Percentiles rank a stretch among this genome's conserved stretches.
These are phyloP conservation scores for Suillus spraguei DNA, from an alignment of 768 basidiomycete genomes.

Conservation along the genomic window DNA sequence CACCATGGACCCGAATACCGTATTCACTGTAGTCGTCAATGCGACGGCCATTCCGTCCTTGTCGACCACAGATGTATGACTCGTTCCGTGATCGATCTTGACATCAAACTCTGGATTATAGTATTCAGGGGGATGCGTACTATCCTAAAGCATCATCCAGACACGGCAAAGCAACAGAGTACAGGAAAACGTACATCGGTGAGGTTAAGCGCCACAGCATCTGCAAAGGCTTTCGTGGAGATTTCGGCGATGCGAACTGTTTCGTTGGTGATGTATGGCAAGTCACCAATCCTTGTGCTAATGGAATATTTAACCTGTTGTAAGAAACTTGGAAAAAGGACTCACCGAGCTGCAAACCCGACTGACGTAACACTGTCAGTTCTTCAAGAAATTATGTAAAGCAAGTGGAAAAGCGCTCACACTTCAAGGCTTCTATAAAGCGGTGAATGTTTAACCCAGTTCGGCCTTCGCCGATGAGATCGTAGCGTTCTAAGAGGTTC, in stretches of 20 bases:
- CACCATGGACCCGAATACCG: constrained; percentile 87
- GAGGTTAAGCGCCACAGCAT: constrained; percentile 62
- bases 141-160: constrained; percentile 52
- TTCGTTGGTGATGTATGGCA: constrained; percentile 57
- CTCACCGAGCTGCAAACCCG: constrained; percentile 65
- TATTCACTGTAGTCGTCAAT: constrained; percentile 88
- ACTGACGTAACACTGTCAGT: constrained; percentile 38
- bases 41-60: constrained; percentile 84
- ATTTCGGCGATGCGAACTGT: constrained; percentile 61
- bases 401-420: constrained; percentile 37
- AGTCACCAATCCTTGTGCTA: constrained; percentile 86
- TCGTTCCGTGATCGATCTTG: constrained; percentile 88
- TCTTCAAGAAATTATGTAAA: constrained; percentile 19
- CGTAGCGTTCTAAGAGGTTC: constrained; percentile 85
- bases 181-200: constrained; percentile 69
- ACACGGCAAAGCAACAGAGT: constrained; percentile 10
- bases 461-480: constrained; percentile 48
- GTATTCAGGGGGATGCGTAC: constrained; percentile 79
- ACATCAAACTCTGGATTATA: constrained; percentile 85
- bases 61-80: constrained; percentile 85
- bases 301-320: constrained; percentile 18
- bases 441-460: constrained; percentile 76
- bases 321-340: not conserved
- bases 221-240: constrained; percentile 68
- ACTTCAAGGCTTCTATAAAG: constrained; percentile 84